Base-by-base conservation (phyloP, 371 early-diverging fungal genomes). In the Actinomucor elegans region DNA sequence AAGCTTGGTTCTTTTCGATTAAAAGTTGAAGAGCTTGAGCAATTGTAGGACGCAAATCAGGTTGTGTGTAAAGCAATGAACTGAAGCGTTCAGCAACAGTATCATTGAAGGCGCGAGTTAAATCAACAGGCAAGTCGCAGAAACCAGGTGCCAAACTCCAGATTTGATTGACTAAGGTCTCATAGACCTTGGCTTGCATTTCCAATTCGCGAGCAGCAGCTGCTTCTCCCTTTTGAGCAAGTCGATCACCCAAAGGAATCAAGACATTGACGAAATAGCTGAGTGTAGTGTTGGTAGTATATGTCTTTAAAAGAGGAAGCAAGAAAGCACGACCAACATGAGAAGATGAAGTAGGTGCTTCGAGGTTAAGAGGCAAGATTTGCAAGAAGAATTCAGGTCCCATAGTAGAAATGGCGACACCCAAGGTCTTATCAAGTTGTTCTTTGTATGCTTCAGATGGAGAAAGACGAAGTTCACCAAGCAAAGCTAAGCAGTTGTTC, bases 101-200 rank as follows among this genome's bases (percentile, higher is more conserved):
- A 17, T 81, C 73, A 27, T 75, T 85, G 58, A 88, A 85, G 0
- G 87, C 72, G 12, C 41, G 46, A 21, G 64, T 34, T 26, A 94
- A 62, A 61, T 96, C 97, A 12, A 62, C 53, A n/a, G 96, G 95
- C 9, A 88, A 59, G 29, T 87, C 85, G 61, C 93, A 93, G 61
- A 95, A 88, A 10, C 89, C 91, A 12, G 92, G 92, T 23, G 94
- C 79, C 41, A 96, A 69, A 24, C 86, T 83, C 93, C 97, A 97
- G 36, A 94, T 82, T 73, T 98, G 98, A 27, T 86, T 80, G 21
- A 80, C 84, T 35, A 98, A 71, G 0, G 96, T 94, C 47, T 88
- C 89, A 63, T 90, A 94, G 33, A 98, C 83, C 72, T 97, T 97
- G 55, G 92, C 88, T 78, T 94, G 92, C 56, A 92, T 77, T 23